Conservation (phyloP, 2,329 filamentous ascomycete species). For the Teratosphaeria gauchensis region DNA sequence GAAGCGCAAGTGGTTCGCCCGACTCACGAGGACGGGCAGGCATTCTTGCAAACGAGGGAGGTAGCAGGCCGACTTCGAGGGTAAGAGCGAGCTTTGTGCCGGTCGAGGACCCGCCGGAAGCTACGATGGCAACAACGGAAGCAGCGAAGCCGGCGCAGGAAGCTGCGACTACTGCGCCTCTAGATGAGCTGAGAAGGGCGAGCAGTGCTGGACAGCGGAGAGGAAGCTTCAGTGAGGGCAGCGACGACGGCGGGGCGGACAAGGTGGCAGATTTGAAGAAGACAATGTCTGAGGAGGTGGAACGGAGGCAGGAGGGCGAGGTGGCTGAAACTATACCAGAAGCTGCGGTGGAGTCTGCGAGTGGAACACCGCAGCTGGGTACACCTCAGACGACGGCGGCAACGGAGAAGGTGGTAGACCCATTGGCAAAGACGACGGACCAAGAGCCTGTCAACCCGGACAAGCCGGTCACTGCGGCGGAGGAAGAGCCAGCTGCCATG, state of each 20-base stretch:
- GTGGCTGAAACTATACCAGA: constrained; percentile 33
- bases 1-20: constrained; percentile 29
- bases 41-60: constrained; percentile 19
- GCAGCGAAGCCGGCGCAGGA: not conserved
- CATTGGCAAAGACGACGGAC: constrained; percentile 4
- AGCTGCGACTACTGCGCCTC: constrained; percentile 4
- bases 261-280: constrained; percentile 23
- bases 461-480: constrained; percentile 32
- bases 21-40: constrained; percentile 35
- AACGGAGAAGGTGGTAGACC: constrained; percentile 8
- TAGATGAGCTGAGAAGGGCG: constrained; percentile 9
- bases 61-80: constrained; percentile 31
- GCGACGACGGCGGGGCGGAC: constrained; percentile 24
- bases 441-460: constrained; percentile 32
- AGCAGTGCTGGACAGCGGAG: constrained; percentile 15
- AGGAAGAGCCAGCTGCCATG: constrained; percentile 31
- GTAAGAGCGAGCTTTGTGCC: constrained; percentile 41
- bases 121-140: constrained; percentile 11
- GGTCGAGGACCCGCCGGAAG: constrained; percentile 26
- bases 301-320: constrained; percentile 27
- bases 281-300: constrained; percentile 31
- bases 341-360: constrained; percentile 31
- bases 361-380: constrained; percentile 22
- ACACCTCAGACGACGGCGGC: constrained; percentile 2
- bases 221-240: constrained; percentile 33